Base-by-base conservation (phyloP, 2,329 filamentous ascomycete genomes). In the Fusarium austroafricanum region DNA sequence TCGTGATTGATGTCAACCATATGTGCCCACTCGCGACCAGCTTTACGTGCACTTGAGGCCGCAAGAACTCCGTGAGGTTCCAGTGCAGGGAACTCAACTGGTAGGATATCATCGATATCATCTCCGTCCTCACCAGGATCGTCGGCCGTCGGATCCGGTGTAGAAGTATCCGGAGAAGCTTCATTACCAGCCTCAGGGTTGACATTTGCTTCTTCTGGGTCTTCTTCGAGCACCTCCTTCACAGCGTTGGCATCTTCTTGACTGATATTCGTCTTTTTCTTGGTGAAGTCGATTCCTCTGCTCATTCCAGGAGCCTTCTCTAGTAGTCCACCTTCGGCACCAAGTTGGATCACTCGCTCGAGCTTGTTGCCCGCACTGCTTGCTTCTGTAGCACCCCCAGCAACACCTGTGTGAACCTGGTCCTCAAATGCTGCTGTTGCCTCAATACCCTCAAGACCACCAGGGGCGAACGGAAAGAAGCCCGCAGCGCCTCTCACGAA, bases 1-100 rank as follows among this genome's bases (percentile, higher is more conserved):
- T 95, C 92, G 61, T 93, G 89, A 74, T 95, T 94, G 71, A 98
- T 91, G 77, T 99, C 95, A 3, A 99, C 95, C 89, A 99, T 97
- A 80, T 99, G 96, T 51, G 96, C 96, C 95, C 96, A 99, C 81
- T 98, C 93, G 73, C 88, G 90, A 9, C 92, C 92, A 38, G 89
- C 89, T 74, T 91, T 92, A 75, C 90, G 92, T 63, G 89, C 84
- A 62, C 89, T 88, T 10, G 92, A 90, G 51, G 90, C 83, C 20
- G 91, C 86, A 29, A 97, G 87, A 21, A 89, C 86, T n/a, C 90
- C 90, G 75, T 91, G 92, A 11, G 96, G 93, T 70, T 96, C 92
- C 9, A 99, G 79, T 14, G 96, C 92, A 2, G 96, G 94, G 73
- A 97, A 99, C 75, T 99, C 96, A 26, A 97, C 88, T 0, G 96